Evolutionary conservation across 345 rosid species (phyloP), one percentile per base, ranked within the genome.

Genomic region (Eucalyptus coolabah): DNA sequence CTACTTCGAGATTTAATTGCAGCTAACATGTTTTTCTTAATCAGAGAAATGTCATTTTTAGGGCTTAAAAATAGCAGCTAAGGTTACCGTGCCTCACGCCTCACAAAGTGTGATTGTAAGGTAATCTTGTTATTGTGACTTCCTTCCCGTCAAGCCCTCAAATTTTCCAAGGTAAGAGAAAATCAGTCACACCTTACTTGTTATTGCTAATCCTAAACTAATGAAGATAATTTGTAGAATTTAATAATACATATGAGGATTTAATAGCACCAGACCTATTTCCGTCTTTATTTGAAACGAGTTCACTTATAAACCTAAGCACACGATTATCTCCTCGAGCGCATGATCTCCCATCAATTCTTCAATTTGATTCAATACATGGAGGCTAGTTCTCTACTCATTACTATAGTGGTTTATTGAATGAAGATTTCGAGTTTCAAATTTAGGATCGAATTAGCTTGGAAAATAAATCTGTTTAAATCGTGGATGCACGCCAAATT

Each of bases 301-400:
- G 77, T 2, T 16, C 34, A 65, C 37, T 15, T n/a, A 4, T n/a
- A 15, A 65, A 65, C 37, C 34, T 9, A 28, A 65, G 34, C 4
- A 65, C 21, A 65, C 0, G 3, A 60, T 60, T 60, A 60, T 60
- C 77, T 2, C 37, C 77, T 65, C 2, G 1, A 65, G 21, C 2
- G 3, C 77, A 65, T 13, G 3, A 63, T 8, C 37, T 14, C 18
- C 0, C 2, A n/a, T 30, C 19, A 0, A n/a, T n/a, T 65, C 72
- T 65, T n/a, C 18, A 0, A 65, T 65, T 65, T 0, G 5, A 65
- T 65, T 65, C 37, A 65, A 65, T 65, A n/a, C 3, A 28, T 8
- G 77, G 3, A 65, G 37, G 77, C 67, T 14, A n/a, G 2, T 30
- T 65, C 5, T 65, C 18, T 63, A 63, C 34, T 30, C 34, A 15